phyloP scores from a whole-genome alignment of 306 rosid species.

The Styphnolobium japonicum region DNA sequence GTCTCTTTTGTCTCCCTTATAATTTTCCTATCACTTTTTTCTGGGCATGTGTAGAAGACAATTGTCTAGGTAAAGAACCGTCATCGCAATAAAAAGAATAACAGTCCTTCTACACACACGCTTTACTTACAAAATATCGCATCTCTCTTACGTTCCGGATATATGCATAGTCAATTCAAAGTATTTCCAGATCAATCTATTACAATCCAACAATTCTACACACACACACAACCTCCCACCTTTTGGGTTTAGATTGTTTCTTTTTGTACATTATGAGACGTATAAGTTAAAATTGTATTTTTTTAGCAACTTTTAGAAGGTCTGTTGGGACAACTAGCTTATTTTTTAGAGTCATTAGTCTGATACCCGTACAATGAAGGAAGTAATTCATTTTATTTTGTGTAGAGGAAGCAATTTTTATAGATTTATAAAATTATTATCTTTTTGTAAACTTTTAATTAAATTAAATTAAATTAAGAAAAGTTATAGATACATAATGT shows the following conservation, averaged over 20 bases:
- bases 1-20: too few species aligned
- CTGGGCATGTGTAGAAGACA: too few species aligned
- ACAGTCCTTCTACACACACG: too few species aligned
- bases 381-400: too few species aligned
- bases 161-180: slow-evolving; percentile 12
- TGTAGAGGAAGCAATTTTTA: too few species aligned
- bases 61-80: not conserved
- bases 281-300: not conserved
- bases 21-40: too few species aligned
- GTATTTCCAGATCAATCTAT: slow-evolving; percentile 1
- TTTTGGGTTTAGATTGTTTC: slow-evolving; percentile 1
- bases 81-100: too few species aligned
- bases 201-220: not conserved
- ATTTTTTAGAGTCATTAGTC: too few species aligned
- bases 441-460: too few species aligned
- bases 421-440: too few species aligned
- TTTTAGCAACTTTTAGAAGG: not conserved
- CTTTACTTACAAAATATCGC: not conserved
- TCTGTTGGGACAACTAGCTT: not conserved
- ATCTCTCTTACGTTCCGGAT: not conserved
- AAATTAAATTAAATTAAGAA: too few species aligned
- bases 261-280: not conserved
- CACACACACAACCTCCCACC: not conserved
- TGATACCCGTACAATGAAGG: too few species aligned
- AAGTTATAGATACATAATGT: not conserved